Percentiles rank a stretch among this genome's conserved stretches.
phyloP scores from a whole-genome alignment of 805 yeast genomes.

The Saccharomycopsis amapae region DNA sequence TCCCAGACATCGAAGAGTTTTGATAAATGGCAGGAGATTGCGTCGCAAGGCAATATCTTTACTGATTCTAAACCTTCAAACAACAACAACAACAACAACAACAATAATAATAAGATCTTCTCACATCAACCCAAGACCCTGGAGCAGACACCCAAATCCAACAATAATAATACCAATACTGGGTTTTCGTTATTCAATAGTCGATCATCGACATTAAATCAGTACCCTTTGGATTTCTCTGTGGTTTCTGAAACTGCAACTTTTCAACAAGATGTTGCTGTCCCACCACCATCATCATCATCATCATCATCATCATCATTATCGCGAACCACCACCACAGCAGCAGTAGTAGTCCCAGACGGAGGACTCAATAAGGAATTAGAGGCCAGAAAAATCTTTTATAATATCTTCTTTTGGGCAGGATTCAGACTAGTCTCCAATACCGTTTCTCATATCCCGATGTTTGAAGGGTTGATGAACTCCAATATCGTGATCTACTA shows the following conservation, averaged over 20 bases:
- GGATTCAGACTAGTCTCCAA: neutral
- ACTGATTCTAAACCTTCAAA: too few species aligned
- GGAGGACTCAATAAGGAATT: constrained; percentile 8
- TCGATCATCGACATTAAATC: neutral
- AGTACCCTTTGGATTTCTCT: neutral
- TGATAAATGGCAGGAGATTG: too few species aligned
- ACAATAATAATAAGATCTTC: too few species aligned
- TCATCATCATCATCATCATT: neutral
- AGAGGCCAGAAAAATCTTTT: constrained; percentile 10
- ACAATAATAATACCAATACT: too few species aligned
- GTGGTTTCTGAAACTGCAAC: too few species aligned
- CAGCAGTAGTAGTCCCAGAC: too few species aligned
- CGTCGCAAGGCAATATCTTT: too few species aligned
- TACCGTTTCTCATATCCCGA: neutral
- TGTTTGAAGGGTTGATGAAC: neutral
- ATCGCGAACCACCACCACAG: neutral
- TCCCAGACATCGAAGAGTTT: too few species aligned
- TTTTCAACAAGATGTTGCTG: too few species aligned
- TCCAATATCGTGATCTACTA: neutral
- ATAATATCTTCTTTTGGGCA: constrained; percentile 8
- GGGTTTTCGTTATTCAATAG: neutral
- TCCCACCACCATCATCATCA: neutral
- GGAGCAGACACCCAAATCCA: too few species aligned
- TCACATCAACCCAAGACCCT: too few species aligned
- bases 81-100: too few species aligned